Evolutionary conservation across 768 basidiomycete species (phyloP).

Genomic region (Podaxis rugospora): DNA sequence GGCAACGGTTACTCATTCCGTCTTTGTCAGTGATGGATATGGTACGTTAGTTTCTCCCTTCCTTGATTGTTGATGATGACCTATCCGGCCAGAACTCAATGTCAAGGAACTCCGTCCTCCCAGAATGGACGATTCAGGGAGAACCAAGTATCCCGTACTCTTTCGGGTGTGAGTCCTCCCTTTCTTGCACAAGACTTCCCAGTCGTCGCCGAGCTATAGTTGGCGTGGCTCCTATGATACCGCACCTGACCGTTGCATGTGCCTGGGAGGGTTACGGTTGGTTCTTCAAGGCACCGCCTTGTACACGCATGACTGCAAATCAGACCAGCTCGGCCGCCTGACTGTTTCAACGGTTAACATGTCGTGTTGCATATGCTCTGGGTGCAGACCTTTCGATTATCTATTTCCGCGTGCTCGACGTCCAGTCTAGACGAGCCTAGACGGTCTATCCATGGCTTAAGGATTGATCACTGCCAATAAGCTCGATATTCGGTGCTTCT

Average conservation of each 20-base stretch:
- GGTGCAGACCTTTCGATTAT: neutral
- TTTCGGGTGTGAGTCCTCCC: constrained; percentile 66
- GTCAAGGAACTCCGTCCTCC: constrained; percentile 90
- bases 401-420: neutral
- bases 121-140: constrained; percentile 90
- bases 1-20: constrained; percentile 65
- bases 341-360: neutral
- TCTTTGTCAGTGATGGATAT: constrained; percentile 77
- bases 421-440: constrained; percentile 5
- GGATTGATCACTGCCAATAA: neutral
- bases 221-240: neutral
- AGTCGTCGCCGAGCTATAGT: neutral
- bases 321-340: constrained; percentile 2
- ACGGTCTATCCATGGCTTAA: neutral
- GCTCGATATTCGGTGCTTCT: neutral
- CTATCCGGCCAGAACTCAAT: constrained; percentile 64
- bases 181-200: neutral
- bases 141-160: constrained; percentile 92
- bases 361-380: neutral
- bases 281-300: neutral
- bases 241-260: neutral
- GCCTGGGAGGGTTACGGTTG: neutral
- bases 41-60: constrained; percentile 40
- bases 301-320: neutral
- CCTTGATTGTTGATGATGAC: neutral